Evolutionary conservation across 306 rosid genomes (phyloP).

Genomic region (Vicia sativa): DNA sequence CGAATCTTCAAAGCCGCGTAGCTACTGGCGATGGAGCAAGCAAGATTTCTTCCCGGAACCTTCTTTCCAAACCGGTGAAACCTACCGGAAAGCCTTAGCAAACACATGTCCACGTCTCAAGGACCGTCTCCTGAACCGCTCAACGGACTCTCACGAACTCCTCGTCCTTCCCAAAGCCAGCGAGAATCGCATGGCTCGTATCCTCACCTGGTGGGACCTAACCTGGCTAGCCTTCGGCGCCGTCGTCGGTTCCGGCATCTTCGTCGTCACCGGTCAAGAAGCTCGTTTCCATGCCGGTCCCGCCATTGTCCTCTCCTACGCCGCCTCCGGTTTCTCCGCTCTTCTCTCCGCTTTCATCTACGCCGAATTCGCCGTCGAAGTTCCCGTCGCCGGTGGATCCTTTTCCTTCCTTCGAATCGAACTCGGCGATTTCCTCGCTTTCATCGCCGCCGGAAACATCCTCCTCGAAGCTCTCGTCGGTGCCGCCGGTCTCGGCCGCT

Average conservation of each 20-base stretch:
- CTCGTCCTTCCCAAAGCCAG: constrained; percentile 65
- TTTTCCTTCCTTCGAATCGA: constrained; percentile 80
- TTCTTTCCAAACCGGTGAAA: constrained; percentile 47
- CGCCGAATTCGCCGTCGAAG: constrained; percentile 83
- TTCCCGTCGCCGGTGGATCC: constrained; percentile 93
- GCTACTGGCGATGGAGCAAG: constrained; percentile 90
- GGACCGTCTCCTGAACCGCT: constrained; percentile 79
- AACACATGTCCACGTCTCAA: constrained; percentile 65
- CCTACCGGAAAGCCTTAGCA: constrained; percentile 64
- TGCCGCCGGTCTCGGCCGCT: constrained; percentile 77
- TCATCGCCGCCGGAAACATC: constrained; percentile 81
- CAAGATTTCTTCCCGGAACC: constrained; percentile 74
- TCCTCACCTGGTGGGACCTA: constrained; percentile 94
- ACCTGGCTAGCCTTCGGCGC: constrained; percentile 86
- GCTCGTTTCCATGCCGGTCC: constrained; percentile 63
- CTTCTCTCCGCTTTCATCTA: constrained; percentile 85
- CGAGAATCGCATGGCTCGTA: constrained; percentile 62
- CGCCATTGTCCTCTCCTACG: constrained; percentile 67
- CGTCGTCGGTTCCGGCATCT: constrained; percentile 93
- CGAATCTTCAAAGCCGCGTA: constrained; percentile 32
- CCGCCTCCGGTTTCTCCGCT: constrained; percentile 78
- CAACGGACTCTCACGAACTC: constrained; percentile 74
- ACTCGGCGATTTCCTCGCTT: constrained; percentile 78
- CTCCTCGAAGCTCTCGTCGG: constrained; percentile 82
- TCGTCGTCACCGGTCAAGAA: constrained; percentile 83